These are phyloP conservation scores for Sugiyamaella americana DNA, from an alignment of 805 yeast genomes.

Conservation along the genomic window DNA sequence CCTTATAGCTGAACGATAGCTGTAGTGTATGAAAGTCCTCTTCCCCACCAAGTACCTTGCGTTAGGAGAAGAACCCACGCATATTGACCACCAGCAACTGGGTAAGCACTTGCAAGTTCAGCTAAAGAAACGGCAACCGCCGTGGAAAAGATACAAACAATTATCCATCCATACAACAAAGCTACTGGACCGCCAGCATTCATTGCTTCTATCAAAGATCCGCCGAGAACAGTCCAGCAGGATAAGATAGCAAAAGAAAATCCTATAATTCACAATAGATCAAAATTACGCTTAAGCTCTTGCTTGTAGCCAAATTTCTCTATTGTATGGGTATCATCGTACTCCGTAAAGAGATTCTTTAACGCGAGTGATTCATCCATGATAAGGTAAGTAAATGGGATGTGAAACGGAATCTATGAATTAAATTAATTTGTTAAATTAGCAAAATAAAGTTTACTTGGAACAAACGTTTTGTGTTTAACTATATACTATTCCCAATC, in stretches of 20 bases:
- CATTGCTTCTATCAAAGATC: slow-evolving; percentile 55
- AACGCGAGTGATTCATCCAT: slow-evolving; percentile 1
- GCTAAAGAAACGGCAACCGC: slow-evolving; percentile 59
- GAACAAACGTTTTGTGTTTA: too few relatives aligned
- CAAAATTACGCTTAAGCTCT: slow-evolving; percentile 55
- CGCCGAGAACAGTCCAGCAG: slow-evolving; percentile 57
- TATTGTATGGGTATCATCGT: slow-evolving; percentile 15
- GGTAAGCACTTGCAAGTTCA: slow-evolving; percentile 59
- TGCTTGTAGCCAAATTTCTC: slow-evolving; percentile 50
- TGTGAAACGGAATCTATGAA: too few relatives aligned
- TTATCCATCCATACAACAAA: slow-evolving; percentile 52
- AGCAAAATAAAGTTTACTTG: too few relatives aligned
- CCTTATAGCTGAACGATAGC: slow-evolving; percentile 26
- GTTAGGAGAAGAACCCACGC: slow-evolving; percentile 49
- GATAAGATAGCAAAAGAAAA: slow-evolving; percentile 62
- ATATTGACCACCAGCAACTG: slow-evolving; percentile 65
- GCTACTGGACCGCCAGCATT: slow-evolving; percentile 59
- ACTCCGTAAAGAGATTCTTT: slow-evolving; percentile 1
- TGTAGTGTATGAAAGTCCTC: slow-evolving; percentile 15
- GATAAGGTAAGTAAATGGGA: too few relatives aligned
- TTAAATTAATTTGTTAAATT: too few relatives aligned
- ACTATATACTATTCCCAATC: too few relatives aligned
- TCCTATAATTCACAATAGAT: slow-evolving; percentile 41
- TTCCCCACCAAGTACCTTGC: slow-evolving; percentile 15
- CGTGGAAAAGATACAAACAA: slow-evolving; percentile 49